Conservation (phyloP, 345 rosid species). For the Syzygium aqueum region DNA sequence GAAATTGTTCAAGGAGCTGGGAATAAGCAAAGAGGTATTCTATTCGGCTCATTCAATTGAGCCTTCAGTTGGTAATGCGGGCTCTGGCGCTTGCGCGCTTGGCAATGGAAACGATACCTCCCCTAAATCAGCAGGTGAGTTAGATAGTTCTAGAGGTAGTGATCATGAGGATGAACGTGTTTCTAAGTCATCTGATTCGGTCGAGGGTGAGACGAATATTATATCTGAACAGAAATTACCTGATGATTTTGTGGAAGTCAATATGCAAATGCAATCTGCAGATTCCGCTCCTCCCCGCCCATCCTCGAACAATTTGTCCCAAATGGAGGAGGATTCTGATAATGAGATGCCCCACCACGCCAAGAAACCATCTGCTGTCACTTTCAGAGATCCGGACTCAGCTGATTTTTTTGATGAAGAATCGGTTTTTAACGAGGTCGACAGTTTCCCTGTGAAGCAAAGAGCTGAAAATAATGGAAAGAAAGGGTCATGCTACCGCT, state of each 20-base stretch:
- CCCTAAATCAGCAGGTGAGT: not conserved
- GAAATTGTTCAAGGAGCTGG: slow-evolving; percentile 8
- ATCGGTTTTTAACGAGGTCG: slow-evolving; percentile 9
- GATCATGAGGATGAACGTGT: slow-evolving; percentile 5
- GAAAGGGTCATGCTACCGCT: slow-evolving; percentile 71
- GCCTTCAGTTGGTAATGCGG: not conserved
- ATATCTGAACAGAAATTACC: not conserved
- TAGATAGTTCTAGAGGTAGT: not conserved
- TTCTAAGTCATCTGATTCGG: slow-evolving; percentile 6
- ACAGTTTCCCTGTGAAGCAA: slow-evolving; percentile 16
- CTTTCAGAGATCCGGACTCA: slow-evolving; percentile 43
- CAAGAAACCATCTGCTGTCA: slow-evolving; percentile 37
- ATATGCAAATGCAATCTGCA: slow-evolving; percentile 7
- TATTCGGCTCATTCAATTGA: not conserved
- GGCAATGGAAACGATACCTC: slow-evolving; percentile 1
- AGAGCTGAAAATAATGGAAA: slow-evolving; percentile 53
- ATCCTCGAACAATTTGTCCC: slow-evolving; percentile 28
- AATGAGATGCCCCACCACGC: slow-evolving; percentile 19
- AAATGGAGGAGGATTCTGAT: slow-evolving; percentile 20
- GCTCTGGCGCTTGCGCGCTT: not conserved
- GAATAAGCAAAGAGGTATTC: not conserved
- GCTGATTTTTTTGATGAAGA: slow-evolving; percentile 23
- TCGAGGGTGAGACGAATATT: not conserved
- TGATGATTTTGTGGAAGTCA: not conserved
- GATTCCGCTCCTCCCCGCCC: slow-evolving; percentile 12